Base-by-base conservation (phyloP, 495 filamentous ascomycete species). In the Acidiella bohemica region DNA sequence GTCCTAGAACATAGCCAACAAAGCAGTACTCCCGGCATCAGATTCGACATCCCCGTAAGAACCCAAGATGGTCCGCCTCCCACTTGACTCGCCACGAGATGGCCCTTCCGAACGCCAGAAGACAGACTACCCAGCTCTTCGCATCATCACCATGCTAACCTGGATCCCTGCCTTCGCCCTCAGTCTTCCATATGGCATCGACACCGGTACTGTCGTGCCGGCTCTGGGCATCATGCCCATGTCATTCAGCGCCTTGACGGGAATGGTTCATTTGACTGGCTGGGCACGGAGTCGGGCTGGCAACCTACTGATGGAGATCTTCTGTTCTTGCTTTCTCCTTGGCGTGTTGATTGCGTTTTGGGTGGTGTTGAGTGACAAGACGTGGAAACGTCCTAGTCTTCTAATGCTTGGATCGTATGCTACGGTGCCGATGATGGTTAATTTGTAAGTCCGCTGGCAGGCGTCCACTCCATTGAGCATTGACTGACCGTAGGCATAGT, bases 361-460 rank as follows among this genome's bases (percentile, higher is more conserved):
- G 36, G 25, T 47, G 5, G 7, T n/a, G 10, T 11, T 33, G 23
- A 20, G 17, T 4, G 14, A 20, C 27, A 8, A 16, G 36, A 10
- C n/a, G 5, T 3, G 11, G 8, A 13, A 31, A 5, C 12, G 20
- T 13, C 11, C 10, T 6, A 23, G 22, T 18, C 22, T n/a, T 2
- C 23, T 32, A 5, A 41, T 47, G 29, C 14, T 47, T 8, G 36
- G 30, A 11, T 21, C 36, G n/a, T 47, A 41, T 36, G 44, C 20
- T 2, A 41, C 36, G 3, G 31, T 41, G 44, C 30, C 30, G 9
- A 19, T 41, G 36, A 47, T 47, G 30, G 25, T 36, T 4, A 42
- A 30, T 28, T 41, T 48, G 45, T 48, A 32, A 5, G 39, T 35
- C 7, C 9, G 6, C 13, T 35, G 35, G n/a, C 25, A 7, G 7